Evolutionary conservation across 106 monocot species (phyloP), one percentile per base, ranked within the genome.

Genomic region (Phalaenopsis equestris): DNA sequence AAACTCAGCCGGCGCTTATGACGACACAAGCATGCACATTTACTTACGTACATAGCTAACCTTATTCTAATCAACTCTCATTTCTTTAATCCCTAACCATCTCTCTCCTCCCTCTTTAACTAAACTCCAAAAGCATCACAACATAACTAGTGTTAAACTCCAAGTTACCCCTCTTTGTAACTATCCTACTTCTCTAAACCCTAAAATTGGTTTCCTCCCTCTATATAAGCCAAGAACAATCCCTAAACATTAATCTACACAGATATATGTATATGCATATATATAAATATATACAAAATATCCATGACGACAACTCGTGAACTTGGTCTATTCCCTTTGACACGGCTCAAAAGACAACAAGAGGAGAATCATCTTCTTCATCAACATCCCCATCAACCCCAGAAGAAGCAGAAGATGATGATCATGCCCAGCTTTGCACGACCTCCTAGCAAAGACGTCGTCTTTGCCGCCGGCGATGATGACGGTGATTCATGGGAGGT

Each of bases 401-500:
- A 70, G 43, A 45, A 74, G 74, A 74, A 74, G 74, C 42, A 45
- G n/a, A 42, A 74, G 74, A 7, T 18, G 43, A 45, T 8, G 42
- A 21, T 7, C 17, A 43, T 74, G 42, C n/a, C 24, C 64, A 65
- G 38, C 72, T 72, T 5, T 14, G 14, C 14, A 2, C 0, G 12
- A 52, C 70, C 70, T 0, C 37, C 70, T 3, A 43, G 17, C 17
- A 15, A 14, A 10, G 14, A 52, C 11, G 52, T 12, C 14, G 14
- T 52, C 52, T 2, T 15, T 14, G 70, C 36, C 39, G 15, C 38
- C 7, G 8, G 16, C 4, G 10, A 74, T 21, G 70, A 78, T 8
- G 72, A 83, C 4, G 83, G 56, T 2, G 83, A 83, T 18, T 83
- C 83, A 2, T 83, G 78, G 77, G 83, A 83, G 78, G 79, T 77